Evolutionary conservation across 2,329 filamentous ascomycete genomes (phyloP).

Genomic region (Blastomyces gilchristii): DNA sequence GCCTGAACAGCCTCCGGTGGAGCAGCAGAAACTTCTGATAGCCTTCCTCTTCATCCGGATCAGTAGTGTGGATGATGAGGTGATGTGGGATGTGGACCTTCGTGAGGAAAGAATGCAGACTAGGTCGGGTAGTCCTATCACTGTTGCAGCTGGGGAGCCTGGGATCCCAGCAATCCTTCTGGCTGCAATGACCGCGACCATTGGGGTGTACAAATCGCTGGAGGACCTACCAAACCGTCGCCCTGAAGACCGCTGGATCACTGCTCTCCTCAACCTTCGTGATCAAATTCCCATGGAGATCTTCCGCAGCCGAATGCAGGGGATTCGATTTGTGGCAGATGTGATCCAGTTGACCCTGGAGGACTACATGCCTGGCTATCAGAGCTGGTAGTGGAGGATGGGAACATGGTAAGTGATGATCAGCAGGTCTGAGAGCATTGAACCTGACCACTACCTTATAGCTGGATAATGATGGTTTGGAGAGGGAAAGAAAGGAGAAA

Average conservation of each 20-base stretch:
- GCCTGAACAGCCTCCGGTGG: background rate
- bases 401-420: background rate
- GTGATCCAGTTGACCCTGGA: conserved; percentile 2
- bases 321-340: conserved; percentile 1
- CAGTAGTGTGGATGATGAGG: background rate
- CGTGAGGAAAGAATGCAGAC: background rate
- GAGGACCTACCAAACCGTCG: background rate
- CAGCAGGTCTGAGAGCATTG: background rate
- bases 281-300: conserved; percentile 2
- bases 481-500: no score
- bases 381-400: background rate
- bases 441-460: conserved; percentile 5
- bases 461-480: no score
- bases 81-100: background rate
- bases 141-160: background rate
- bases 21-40: background rate
- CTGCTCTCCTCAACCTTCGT: conserved; percentile 2
- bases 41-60: background rate
- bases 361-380: conserved; percentile 4
- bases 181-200: background rate
- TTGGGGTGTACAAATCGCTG: background rate
- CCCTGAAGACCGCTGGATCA: conserved; percentile 3
- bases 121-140: background rate
- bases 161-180: conserved; percentile 1
- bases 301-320: background rate